A percentile compares a stretch with the other conserved stretches of the same genome.
Conservation (phyloP, 2,329 filamentous ascomycete genomes). For the Neonectria sp. region DNA sequence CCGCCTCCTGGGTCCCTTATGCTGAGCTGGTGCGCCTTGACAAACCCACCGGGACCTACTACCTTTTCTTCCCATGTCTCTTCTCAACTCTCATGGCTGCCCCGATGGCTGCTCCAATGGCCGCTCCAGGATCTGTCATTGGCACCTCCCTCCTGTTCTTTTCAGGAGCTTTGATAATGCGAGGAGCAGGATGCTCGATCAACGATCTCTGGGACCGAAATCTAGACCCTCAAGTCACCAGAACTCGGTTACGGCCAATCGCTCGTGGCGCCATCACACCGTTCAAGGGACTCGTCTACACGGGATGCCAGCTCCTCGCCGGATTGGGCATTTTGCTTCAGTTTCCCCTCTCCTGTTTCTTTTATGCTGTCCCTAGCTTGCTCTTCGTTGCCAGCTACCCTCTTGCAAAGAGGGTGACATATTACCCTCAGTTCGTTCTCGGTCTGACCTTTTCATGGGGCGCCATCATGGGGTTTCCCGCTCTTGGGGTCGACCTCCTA, state of each 20-base stretch:
- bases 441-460: constrained; percentile 93
- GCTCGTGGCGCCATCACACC: constrained; percentile 84
- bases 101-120: constrained; percentile 74
- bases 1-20: constrained; percentile 81
- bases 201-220: constrained; percentile 94
- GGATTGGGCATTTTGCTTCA: constrained; percentile 83
- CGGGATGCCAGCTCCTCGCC: constrained; percentile 79
- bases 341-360: constrained; percentile 81
- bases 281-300: constrained; percentile 79
- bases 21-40: constrained; percentile 86
- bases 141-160: constrained; percentile 80
- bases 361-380: constrained; percentile 83
- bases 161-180: constrained; percentile 85
- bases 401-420: constrained; percentile 86
- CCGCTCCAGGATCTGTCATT: constrained; percentile 72
- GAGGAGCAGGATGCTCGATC: constrained; percentile 88
- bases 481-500: constrained; percentile 83
- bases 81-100: constrained; percentile 89
- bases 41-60: constrained; percentile 86
- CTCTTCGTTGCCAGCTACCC: constrained; percentile 83
- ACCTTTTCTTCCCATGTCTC: constrained; percentile 88
- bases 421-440: constrained; percentile 89
- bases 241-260: constrained; percentile 85
- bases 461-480: constrained; percentile 89
- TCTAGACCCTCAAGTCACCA: constrained; percentile 83